phyloP scores from a whole-genome alignment of 805 yeast genomes.

The Suhomyces canberraensis region DNA sequence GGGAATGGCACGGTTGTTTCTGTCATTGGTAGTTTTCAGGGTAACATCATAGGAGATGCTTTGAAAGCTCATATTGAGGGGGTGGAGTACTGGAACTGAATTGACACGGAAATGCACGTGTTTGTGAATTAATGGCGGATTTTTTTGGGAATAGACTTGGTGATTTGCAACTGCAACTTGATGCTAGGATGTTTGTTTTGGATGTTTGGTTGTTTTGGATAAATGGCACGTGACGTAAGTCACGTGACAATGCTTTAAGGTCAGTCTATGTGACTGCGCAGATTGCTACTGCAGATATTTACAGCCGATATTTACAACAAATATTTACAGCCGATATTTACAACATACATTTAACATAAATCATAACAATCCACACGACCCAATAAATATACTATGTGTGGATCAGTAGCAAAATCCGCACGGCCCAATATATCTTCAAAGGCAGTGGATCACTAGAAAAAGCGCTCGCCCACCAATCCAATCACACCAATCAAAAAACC shows the following conservation, averaged over 20 bases:
- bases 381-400: not conserved
- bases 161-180: constrained; percentile 1
- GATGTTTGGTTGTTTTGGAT: constrained; percentile 7
- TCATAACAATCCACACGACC: not conserved
- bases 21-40: not conserved
- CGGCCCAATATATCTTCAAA: too few relatives aligned
- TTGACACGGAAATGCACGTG: too few relatives aligned
- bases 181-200: constrained; percentile 3
- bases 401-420: constrained; percentile 6
- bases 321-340: too few relatives aligned
- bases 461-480: constrained; percentile 62
- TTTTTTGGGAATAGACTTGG: not conserved
- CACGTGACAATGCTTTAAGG: too few relatives aligned
- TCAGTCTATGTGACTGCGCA: too few relatives aligned
- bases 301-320: too few relatives aligned
- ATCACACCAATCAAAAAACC: constrained; percentile 49
- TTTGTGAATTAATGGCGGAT: not conserved
- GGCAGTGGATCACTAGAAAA: too few relatives aligned
- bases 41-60: constrained; percentile 3
- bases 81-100: too few relatives aligned
- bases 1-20: not conserved
- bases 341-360: too few relatives aligned
- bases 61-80: constrained; percentile 6
- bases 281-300: too few relatives aligned
- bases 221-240: not conserved